Conservation (phyloP, 1,284 basidiomycete genomes). For the Porodaedalea pini region DNA sequence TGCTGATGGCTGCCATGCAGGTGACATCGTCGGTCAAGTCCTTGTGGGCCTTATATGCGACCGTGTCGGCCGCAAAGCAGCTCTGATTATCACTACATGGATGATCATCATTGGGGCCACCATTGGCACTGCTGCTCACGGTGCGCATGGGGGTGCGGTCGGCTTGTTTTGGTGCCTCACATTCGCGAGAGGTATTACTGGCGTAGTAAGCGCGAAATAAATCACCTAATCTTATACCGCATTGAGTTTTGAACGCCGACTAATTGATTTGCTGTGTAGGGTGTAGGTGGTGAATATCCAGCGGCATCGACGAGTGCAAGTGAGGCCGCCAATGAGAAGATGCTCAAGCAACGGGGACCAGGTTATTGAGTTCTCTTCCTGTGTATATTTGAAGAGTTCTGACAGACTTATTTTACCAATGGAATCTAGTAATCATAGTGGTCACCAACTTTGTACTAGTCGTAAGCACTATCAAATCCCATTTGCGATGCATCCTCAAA, state of each 20-base stretch:
- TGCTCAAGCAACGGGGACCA: constrained; percentile 58
- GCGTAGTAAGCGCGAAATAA: constrained; percentile 66
- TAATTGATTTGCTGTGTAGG: no score
- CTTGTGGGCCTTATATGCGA: constrained; percentile 69
- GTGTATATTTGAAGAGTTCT: constrained; percentile 10
- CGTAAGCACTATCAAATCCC: constrained; percentile 35
- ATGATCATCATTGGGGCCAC: constrained; percentile 71
- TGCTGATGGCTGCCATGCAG: constrained; percentile 32
- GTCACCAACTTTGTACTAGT: constrained; percentile 69
- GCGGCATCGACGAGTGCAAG: constrained; percentile 64
- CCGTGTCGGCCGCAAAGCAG: constrained; percentile 67
- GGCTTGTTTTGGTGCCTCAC: constrained; percentile 80
- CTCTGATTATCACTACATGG: constrained; percentile 65
- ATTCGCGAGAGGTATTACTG: constrained; percentile 67
- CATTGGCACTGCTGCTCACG: constrained; percentile 69
- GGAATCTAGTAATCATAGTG: constrained; percentile 57
- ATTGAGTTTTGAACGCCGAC: no score
- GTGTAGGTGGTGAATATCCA: constrained; percentile 78
- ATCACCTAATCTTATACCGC: constrained; percentile 16
- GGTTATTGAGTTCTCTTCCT: constrained; percentile 35
- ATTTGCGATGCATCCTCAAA: not conserved
- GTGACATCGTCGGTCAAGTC: constrained; percentile 66
- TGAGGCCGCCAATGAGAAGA: constrained; percentile 73
- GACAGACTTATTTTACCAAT: not conserved
- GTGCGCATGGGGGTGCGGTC: constrained; percentile 50